Conservation (phyloP, 2,329 filamentous ascomycete genomes). For the Ambrosiella cleistominuta region DNA sequence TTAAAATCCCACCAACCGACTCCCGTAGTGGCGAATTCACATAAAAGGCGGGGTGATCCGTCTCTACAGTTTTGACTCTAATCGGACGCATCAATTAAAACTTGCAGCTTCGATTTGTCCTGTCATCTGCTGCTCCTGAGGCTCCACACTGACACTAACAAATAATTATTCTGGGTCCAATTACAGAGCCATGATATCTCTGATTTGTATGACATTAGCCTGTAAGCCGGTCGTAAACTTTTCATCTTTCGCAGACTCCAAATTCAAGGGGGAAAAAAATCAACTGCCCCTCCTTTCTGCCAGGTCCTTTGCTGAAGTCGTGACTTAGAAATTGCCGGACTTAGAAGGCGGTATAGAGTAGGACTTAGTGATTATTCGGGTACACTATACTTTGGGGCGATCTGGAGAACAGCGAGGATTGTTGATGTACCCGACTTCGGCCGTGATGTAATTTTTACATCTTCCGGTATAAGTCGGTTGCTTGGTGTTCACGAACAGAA, state of each 20-base stretch:
- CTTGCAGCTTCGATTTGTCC: neutral
- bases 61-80: neutral
- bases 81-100: neutral
- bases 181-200: neutral
- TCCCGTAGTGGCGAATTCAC: neutral
- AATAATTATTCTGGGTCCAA: neutral
- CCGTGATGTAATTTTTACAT: neutral
- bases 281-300: neutral
- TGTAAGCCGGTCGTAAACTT: neutral
- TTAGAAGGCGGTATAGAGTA: slow-evolving; percentile 1
- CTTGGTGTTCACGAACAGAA: neutral
- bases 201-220: neutral
- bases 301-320: neutral
- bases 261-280: neutral
- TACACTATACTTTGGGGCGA: neutral
- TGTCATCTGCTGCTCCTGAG: neutral
- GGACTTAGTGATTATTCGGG: neutral
- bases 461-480: too few species aligned
- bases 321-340: neutral
- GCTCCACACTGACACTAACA: neutral
- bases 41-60: neutral
- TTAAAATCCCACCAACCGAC: neutral
- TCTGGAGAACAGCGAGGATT: neutral
- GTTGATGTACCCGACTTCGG: slow-evolving; percentile 4
- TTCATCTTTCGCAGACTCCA: neutral